A percentile compares a stretch with the other conserved stretches of the same genome.
These are phyloP conservation scores for Geosmithia putterillii DNA, from an alignment of 2,329 filamentous ascomycete genomes.

Conservation along the genomic window DNA sequence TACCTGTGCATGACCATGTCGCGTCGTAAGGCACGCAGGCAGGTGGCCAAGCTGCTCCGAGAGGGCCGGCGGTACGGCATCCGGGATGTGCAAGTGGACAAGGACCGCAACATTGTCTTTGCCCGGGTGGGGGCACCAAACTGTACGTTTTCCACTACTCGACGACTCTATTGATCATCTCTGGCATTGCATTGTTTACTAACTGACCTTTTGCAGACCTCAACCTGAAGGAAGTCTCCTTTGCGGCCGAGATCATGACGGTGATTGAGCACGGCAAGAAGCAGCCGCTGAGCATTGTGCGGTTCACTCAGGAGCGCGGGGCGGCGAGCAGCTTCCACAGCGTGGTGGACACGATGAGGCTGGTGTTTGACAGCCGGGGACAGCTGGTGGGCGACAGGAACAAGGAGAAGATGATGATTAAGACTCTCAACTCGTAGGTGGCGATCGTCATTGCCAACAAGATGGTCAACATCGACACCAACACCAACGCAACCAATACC, in stretches of 20 bases:
- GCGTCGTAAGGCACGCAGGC: constrained; percentile 58
- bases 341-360: constrained; percentile 65
- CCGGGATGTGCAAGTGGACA: constrained; percentile 65
- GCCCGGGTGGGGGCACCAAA: constrained; percentile 67
- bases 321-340: constrained; percentile 81
- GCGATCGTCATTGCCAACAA: background rate
- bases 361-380: constrained; percentile 51
- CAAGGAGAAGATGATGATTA: constrained; percentile 62
- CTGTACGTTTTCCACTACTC: constrained; percentile 43
- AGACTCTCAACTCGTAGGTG: constrained; percentile 42
- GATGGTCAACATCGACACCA: background rate
- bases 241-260: constrained; percentile 78
- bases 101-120: constrained; percentile 66
- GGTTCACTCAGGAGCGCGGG: constrained; percentile 84
- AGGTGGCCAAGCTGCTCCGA: constrained; percentile 61
- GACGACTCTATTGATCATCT: background rate
- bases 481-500: background rate
- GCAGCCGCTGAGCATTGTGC: constrained; percentile 65
- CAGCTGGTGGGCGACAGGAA: constrained; percentile 57
- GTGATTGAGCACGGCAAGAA: constrained; percentile 76
- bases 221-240: constrained; percentile 74
- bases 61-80: constrained; percentile 81
- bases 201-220: constrained; percentile 40
- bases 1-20: constrained; percentile 65
- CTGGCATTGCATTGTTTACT: background rate